Percentiles rank a stretch among this genome's conserved stretches.
These are phyloP conservation scores for Bruguiera sexangula DNA, from an alignment of 345 rosid genomes.

Conservation along the genomic window DNA sequence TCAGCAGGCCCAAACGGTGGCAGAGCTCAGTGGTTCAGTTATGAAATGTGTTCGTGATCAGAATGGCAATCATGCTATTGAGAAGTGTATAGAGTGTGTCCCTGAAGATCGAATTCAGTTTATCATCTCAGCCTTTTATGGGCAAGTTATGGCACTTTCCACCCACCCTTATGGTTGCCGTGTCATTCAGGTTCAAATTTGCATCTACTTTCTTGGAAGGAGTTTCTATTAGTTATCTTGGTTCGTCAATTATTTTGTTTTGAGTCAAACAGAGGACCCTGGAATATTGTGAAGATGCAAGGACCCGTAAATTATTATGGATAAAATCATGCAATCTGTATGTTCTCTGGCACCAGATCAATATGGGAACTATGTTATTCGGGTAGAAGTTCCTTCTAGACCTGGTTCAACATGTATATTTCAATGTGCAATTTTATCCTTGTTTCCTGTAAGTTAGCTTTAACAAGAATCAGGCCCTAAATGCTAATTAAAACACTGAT, in stretches of 20 bases:
- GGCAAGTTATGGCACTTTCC: slow-evolving; percentile 84
- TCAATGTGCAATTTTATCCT: neutral
- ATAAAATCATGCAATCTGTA: slow-evolving; percentile 73
- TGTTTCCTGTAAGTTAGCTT: neutral
- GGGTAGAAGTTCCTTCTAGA: slow-evolving; percentile 37
- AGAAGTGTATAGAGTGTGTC: slow-evolving; percentile 88
- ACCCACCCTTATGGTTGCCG: slow-evolving; percentile 98
- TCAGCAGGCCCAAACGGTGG: slow-evolving; percentile 68
- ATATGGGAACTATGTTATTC: slow-evolving; percentile 95
- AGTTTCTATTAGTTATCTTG: slow-evolving; percentile 10
- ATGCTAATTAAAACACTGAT: neutral
- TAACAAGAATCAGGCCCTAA: neutral
- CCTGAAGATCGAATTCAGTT: slow-evolving; percentile 78
- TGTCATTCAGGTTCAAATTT: slow-evolving; percentile 70
- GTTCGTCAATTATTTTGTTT: slow-evolving; percentile 7
- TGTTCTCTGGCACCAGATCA: slow-evolving; percentile 83
- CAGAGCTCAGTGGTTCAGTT: slow-evolving; percentile 83
- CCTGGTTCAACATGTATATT: neutral
- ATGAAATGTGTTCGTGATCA: slow-evolving; percentile 95
- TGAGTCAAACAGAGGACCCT: slow-evolving; percentile 61
- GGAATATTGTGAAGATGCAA: slow-evolving; percentile 65
- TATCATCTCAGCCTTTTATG: slow-evolving; percentile 76
- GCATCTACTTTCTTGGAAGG: neutral
- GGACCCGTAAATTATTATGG: slow-evolving; percentile 76
- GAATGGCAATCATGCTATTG: slow-evolving; percentile 98